These are phyloP conservation scores for Daedalea quercina DNA, from an alignment of 768 basidiomycete species.

Conservation along the genomic window DNA sequence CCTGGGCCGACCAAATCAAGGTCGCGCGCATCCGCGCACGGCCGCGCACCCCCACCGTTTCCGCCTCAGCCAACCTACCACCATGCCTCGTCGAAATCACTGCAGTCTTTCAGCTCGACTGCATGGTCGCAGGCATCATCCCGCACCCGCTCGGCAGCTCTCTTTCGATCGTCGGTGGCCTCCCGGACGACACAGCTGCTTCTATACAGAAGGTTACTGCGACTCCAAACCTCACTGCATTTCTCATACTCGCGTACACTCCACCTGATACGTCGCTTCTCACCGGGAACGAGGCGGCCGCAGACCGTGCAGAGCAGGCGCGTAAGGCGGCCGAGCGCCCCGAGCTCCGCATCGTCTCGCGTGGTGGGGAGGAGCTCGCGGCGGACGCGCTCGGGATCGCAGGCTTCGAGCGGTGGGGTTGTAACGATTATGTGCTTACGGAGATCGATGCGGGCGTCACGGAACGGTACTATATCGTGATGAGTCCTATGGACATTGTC, in stretches of 20 bases:
- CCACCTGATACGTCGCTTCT: slow-evolving; percentile 66
- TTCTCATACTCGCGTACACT: slow-evolving; percentile 84
- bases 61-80: slow-evolving; percentile 40
- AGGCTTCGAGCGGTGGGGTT: slow-evolving; percentile 78
- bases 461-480: slow-evolving; percentile 64
- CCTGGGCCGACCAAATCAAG: slow-evolving; percentile 92
- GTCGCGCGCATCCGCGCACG: slow-evolving; percentile 74
- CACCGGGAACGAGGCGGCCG: slow-evolving; percentile 51
- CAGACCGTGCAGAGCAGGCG: slow-evolving; percentile 67
- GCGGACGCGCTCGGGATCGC: slow-evolving; percentile 77
- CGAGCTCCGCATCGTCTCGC: slow-evolving; percentile 87
- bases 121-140: slow-evolving; percentile 89
- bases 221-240: slow-evolving; percentile 47
- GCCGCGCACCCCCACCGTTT: slow-evolving; percentile 36
- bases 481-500: slow-evolving; percentile 83
- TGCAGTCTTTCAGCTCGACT: slow-evolving; percentile 88
- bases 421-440: slow-evolving; percentile 83
- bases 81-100: slow-evolving; percentile 82
- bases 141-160: slow-evolving; percentile 49
- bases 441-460: slow-evolving; percentile 28
- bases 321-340: slow-evolving; percentile 87
- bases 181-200: slow-evolving; percentile 4
- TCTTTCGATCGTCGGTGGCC: background rate
- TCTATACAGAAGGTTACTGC: slow-evolving; percentile 14
- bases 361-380: slow-evolving; percentile 80